phyloP scores from a whole-genome alignment of 169 alveolate species.

The Plasmodium malariae region DNA sequence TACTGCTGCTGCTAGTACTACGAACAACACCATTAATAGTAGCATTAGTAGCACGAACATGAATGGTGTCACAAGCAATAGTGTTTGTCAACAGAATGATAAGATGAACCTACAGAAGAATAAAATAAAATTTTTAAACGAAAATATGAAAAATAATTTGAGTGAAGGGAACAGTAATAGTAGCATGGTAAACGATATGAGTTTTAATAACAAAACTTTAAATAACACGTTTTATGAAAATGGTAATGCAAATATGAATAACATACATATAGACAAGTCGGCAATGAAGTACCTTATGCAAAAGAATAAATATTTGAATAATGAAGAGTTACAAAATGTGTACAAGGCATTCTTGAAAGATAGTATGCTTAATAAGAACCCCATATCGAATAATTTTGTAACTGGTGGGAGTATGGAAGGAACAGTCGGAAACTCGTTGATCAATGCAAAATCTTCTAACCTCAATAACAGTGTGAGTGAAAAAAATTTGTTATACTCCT shows the following conservation, averaged over 20 bases:
- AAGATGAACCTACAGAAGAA: background rate
- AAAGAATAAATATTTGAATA: background rate
- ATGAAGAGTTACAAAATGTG: slow-evolving; percentile 3
- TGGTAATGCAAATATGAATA: background rate
- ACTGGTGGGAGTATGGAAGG: background rate
- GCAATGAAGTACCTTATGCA: background rate
- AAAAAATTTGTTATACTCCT: slow-evolving; percentile 1
- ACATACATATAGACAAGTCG: background rate
- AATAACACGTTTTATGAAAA: background rate
- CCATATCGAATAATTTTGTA: background rate
- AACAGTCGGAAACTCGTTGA: no score
- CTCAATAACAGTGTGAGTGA: background rate
- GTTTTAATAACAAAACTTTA: background rate
- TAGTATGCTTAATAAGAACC: background rate
- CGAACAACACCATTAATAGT: background rate
- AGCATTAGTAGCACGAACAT: background rate
- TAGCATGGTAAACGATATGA: background rate
- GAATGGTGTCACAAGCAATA: background rate
- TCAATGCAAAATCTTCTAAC: no score
- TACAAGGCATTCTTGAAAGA: slow-evolving; percentile 2
- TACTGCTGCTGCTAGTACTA: no score
- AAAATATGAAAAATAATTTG: background rate
- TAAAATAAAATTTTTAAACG: background rate
- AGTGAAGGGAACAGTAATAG: background rate
- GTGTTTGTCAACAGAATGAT: background rate